Evolutionary conservation across 192 early-diverging fungal species (phyloP), one percentile per base, ranked within the genome.

Genomic region (Chytriomyces sp.): DNA sequence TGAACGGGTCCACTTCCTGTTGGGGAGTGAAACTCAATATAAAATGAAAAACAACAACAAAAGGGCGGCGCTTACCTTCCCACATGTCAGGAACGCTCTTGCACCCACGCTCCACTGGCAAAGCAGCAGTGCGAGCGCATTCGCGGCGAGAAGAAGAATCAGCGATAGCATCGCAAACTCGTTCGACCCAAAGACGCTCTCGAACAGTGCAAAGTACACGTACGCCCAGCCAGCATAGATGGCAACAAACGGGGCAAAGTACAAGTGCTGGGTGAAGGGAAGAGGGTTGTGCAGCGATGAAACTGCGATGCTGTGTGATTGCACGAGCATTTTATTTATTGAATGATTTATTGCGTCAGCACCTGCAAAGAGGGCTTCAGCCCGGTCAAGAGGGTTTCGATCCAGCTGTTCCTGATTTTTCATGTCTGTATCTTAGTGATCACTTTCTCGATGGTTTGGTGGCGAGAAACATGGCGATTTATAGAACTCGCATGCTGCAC

Each of bases 51-150:
- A 60, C 20, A 6, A 7, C 20, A 7, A 20, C 48, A 45, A 20
- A 47, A 45, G n/a, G 26, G 16, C 65, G 49, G 35, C 2, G 35
- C 35, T 35, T 81, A 93, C 93, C 82, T 86, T 87, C 60, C 78
- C 85, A 83, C 95, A 97, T 10, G 96, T 98, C 69, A 96, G 82
- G 26, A 77, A 70, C 1, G 95, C 96, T 50, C 91, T 93, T 50
- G 93, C 81, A 28, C 86, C 87, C 26, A 98, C 93, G 84, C 94
- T 97, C 98, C 98, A 99, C 77, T 98, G 95, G 77, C 96, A 92
- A 47, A 87, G 86, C 57, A 99, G 85, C 81, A 96, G 96, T 45
- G 91, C 79, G 48, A 99, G 85, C 8, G 92, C 92, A 72, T 99
- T 91, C 53, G 84, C 63, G 64, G 91, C 91, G 20, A 92, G 75